A percentile compares a stretch with the other conserved stretches of the same genome.
phyloP scores from a whole-genome alignment of 2,329 filamentous ascomycete genomes.

The Fusarium austroafricanum region DNA sequence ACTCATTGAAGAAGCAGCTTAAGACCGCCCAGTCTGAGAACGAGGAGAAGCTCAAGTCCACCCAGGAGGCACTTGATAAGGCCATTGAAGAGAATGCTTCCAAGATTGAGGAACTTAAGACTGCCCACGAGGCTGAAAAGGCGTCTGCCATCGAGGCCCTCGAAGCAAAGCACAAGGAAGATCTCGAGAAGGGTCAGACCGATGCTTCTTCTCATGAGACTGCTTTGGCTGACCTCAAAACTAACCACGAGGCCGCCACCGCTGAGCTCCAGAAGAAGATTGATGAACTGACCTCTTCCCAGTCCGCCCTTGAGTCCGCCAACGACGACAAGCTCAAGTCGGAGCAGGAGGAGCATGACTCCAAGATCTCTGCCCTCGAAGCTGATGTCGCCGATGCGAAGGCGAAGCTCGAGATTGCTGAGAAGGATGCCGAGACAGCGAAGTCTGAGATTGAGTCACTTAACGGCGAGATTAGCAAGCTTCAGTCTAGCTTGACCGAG shows the following conservation, averaged over 20 bases:
- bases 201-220: slow-evolving; percentile 61
- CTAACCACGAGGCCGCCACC: slow-evolving; percentile 60
- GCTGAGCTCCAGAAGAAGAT: slow-evolving; percentile 67
- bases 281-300: slow-evolving; percentile 62
- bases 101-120: slow-evolving; percentile 63
- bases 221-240: slow-evolving; percentile 62
- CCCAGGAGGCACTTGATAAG: slow-evolving; percentile 50
- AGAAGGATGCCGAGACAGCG: slow-evolving; percentile 57
- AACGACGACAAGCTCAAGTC: slow-evolving; percentile 59
- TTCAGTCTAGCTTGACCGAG: slow-evolving; percentile 55
- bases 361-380: slow-evolving; percentile 63
- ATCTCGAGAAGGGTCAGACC: slow-evolving; percentile 60
- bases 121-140: slow-evolving; percentile 63
- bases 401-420: slow-evolving; percentile 59
- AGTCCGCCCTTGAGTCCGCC: slow-evolving; percentile 58
- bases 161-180: slow-evolving; percentile 64
- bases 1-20: slow-evolving; percentile 62
- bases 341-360: slow-evolving; percentile 58
- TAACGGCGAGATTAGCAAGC: slow-evolving; percentile 53
- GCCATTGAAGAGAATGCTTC: slow-evolving; percentile 60
- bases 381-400: slow-evolving; percentile 64
- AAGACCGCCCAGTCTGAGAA: slow-evolving; percentile 54
- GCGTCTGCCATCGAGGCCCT: slow-evolving; percentile 60
- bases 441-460: slow-evolving; percentile 59
- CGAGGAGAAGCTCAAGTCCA: slow-evolving; percentile 50